Evolutionary conservation across 768 basidiomycete genomes (phyloP), one percentile per base, ranked within the genome.

Genomic region (Hysterangium stoloniferum): DNA sequence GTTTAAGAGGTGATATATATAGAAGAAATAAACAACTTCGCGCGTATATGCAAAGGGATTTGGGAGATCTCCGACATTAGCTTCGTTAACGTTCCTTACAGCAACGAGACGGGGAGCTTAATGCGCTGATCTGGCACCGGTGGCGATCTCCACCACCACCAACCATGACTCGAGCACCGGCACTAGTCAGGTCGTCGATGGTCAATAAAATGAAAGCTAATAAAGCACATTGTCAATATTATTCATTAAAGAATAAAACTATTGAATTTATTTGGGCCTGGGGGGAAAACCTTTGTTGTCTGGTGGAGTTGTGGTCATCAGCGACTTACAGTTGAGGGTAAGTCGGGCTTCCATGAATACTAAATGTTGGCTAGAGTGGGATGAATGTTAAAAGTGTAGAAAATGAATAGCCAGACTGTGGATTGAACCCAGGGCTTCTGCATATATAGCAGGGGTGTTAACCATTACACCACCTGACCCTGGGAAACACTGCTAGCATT

Each of bases 371-470:
- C 64, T 64, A 22, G 66, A 64, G 49, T 66, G 66, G 63, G 66
- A 66, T 4, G 66, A 64, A 46, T 68, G 66, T 6, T 60, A 58
- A 4, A 65, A 68, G 57, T 62, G 66, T 6, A 65, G 65, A 12
- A 68, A 54, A 37, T 68, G 65, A 63, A 68, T 68, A 13, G 67
- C 54, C n/a, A n/a, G n/a, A n/a, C n/a, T n/a, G n/a, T n/a, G n/a
- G n/a, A n/a, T n/a, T n/a, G n/a, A n/a, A n/a, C n/a, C n/a, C n/a
- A n/a, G n/a, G 3, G 66, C 57, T 4, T 66, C 67, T 68, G 27
- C 25, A 50, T 20, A 20, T 11, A 34, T 7, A 45, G 15, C 19
- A 6, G 6, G 28, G 22, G 13, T 11, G 4, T 4, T 48, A 5
- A 11, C 24, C 9, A 8, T 45, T 22, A 20, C n/a, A n/a, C n/a